A percentile compares a stretch with the other conserved stretches of the same genome.
Conservation (phyloP, 1,284 basidiomycete species). For the Fomitopsis palustris region DNA sequence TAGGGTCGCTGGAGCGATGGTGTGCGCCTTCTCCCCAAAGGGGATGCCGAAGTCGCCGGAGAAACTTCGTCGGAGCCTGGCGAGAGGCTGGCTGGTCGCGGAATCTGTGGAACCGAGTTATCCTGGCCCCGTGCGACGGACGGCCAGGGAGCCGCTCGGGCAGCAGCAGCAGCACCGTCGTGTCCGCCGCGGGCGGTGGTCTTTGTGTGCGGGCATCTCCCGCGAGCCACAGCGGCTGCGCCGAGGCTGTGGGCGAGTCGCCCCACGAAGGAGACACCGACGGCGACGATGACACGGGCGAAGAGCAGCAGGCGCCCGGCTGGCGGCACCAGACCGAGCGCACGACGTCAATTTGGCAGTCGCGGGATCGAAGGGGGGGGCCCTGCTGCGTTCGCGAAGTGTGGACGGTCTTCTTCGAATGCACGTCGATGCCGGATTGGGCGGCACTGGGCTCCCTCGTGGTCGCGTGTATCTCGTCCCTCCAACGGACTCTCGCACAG, state of each 20-base stretch:
- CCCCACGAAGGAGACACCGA: conserved; percentile 17
- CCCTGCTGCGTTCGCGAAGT: conserved; percentile 24
- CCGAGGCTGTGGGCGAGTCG: conserved; percentile 1
- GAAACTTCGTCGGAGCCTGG: conserved; percentile 7
- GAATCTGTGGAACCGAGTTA: conserved; percentile 23
- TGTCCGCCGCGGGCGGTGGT: neutral
- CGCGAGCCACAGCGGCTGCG: conserved; percentile 46
- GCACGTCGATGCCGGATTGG: conserved; percentile 88
- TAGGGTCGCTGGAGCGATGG: conserved; percentile 90
- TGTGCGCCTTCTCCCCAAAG: conserved; percentile 70
- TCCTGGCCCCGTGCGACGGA: conserved; percentile 13
- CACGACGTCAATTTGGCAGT: conserved; percentile 28
- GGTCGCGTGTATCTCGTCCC: conserved; percentile 74
- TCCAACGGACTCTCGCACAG: conserved; percentile 65
- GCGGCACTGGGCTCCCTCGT: conserved; percentile 76
- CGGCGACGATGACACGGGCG: conserved; percentile 33
- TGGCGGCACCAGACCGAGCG: conserved; percentile 22
- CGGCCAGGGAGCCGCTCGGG: neutral
- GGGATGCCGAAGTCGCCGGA: conserved; percentile 45
- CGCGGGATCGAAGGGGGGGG: conserved; percentile 29
- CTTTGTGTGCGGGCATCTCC: conserved; percentile 40
- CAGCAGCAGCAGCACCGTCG: neutral
- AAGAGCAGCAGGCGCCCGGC: conserved; percentile 29
- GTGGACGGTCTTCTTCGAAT: conserved; percentile 53
- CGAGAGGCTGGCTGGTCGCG: conserved; percentile 25